A percentile compares a stretch with the other conserved stretches of the same genome.
Conservation (phyloP, 352 stramenopile genomes). For the Globisporangium orthogonon region DNA sequence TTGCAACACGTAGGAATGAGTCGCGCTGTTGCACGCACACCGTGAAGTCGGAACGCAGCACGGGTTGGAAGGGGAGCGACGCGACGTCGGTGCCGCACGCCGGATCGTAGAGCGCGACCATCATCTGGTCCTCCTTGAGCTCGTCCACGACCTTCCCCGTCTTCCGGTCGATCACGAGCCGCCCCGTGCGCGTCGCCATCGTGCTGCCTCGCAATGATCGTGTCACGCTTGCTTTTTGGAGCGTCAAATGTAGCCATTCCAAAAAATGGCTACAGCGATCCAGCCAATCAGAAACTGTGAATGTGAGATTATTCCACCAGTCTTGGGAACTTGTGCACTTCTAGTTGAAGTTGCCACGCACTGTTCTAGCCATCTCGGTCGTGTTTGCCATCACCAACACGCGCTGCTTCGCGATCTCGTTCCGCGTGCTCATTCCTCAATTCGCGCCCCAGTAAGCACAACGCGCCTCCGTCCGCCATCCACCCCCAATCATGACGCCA, state of each 20-base stretch:
- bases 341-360: neutral
- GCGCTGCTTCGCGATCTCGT: neutral
- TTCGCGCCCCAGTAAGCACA: neutral
- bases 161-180: conserved; percentile 38
- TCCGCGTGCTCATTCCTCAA: neutral
- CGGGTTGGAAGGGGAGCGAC: conserved; percentile 34
- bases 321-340: no score
- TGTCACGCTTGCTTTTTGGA: neutral
- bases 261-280: neutral
- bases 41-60: conserved; percentile 54
- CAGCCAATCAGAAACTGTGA: neutral
- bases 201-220: no score
- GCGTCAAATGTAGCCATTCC: no score
- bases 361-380: neutral
- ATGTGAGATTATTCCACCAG: neutral
- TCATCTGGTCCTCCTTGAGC: conserved; percentile 62
- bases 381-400: neutral
- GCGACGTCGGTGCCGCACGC: conserved; percentile 21
- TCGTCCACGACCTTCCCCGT: conserved; percentile 63
- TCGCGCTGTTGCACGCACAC: conserved; percentile 21
- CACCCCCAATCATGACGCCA: neutral
- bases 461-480: neutral
- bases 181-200: conserved; percentile 57
- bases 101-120: conserved; percentile 47
- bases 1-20: neutral